Evolutionary conservation across 1,139 yeast species (phyloP), one percentile per base, ranked within the genome.

Genomic region (Candida tropicalis): DNA sequence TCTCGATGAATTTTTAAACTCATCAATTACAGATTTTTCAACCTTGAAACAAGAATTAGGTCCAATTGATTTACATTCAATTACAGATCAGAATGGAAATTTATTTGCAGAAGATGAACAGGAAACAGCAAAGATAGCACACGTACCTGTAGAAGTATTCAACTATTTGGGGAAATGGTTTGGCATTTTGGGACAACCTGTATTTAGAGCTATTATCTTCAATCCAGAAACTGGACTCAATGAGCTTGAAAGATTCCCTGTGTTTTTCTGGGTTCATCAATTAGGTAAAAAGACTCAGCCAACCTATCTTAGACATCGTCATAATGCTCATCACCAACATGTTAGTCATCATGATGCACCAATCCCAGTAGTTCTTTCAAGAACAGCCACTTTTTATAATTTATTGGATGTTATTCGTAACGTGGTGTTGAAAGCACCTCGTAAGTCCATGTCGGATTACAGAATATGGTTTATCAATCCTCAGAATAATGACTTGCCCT

Each of bases 181-280:
- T 58, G 87, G 85, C 0, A 40, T 76, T 12, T 52, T 61, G 2
- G 73, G 74, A 0, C 56, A 56, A 6, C 79, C 84, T 0, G 70
- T 82, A 1, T 56, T 67, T 4, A 72, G 90, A 25, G 65, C 65
- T 24, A 56, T 80, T 4, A 57, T 80, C 5, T 47, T 58, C 15
- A 72, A 74, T 47, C 58, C 59, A 5, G 59, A 62, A 11, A 63
- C 68, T 7, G 77, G 75, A 0, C 51, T 59, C 9, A 58, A 68
- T 28, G 67, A 65, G 13, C 69, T 85, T 24, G 90, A 84, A 54
- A 66, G 75, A 40, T 67, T 66, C 44, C 83, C 82, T 23, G 76
- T 82, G 1, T 58, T 62, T 15, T 79, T 83, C 46, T 57, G 66
- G 13, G 60, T 84, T 3, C 89, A 83, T 54, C 70, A 75, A 38